phyloP scores from a whole-genome alignment of 495 filamentous ascomycete species.

The Penicillium cosmopolitanum region DNA sequence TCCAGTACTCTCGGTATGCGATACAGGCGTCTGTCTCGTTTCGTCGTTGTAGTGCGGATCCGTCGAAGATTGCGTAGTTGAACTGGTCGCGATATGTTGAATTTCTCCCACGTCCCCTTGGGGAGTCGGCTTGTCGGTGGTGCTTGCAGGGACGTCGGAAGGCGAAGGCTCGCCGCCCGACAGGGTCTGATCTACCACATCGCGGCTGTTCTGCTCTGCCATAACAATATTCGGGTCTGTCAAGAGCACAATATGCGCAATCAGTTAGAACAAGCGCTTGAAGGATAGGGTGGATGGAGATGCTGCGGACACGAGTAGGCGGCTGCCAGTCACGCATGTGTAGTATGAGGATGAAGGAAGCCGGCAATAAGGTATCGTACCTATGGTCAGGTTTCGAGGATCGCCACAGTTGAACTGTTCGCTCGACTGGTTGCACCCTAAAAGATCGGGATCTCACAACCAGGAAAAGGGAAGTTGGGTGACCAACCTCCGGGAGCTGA shows the following conservation, averaged over 20 bases:
- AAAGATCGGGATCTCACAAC: constrained; percentile 40
- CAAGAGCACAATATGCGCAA: constrained; percentile 31
- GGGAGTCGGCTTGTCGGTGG: constrained; percentile 57
- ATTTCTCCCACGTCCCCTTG: constrained; percentile 58
- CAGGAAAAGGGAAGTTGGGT: constrained; percentile 33
- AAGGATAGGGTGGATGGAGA: constrained; percentile 11
- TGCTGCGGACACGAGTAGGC: constrained; percentile 17
- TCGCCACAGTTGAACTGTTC: constrained; percentile 54
- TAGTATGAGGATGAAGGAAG: constrained; percentile 15
- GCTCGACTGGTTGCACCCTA: constrained; percentile 47
- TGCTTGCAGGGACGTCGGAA: constrained; percentile 73
- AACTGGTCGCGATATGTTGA: constrained; percentile 43
- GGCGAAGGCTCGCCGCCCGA: constrained; percentile 73
- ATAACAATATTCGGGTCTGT: constrained; percentile 74
- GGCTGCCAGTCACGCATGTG: constrained; percentile 27
- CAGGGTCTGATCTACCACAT: constrained; percentile 80
- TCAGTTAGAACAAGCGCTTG: constrained; percentile 40
- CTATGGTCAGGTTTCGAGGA: constrained; percentile 54
- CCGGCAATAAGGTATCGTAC: constrained; percentile 38
- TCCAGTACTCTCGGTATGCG: constrained; percentile 28
- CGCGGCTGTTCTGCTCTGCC: constrained; percentile 75
- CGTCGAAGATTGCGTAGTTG: constrained; percentile 31
- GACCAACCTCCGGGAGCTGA: constrained; percentile 30
- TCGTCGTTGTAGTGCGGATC: constrained; percentile 32
- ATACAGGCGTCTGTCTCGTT: constrained; percentile 23